Percentiles rank a stretch among this genome's conserved stretches.
Evolutionary conservation across 345 rosid genomes (phyloP).

Genomic region (Heritiera fomes): DNA sequence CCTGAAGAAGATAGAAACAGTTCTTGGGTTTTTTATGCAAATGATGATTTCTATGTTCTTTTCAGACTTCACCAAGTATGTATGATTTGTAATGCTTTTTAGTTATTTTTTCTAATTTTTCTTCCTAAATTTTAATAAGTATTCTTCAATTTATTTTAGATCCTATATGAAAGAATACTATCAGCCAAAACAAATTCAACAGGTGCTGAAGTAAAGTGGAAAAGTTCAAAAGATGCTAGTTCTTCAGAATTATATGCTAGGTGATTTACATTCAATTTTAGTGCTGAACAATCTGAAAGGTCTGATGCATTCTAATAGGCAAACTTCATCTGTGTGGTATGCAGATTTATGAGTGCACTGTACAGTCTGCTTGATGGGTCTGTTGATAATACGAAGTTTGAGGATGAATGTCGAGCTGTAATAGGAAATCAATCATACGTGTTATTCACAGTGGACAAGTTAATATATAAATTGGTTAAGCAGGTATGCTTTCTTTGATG

Average conservation of each 20-base stretch:
- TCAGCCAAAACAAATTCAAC: constrained; percentile 69
- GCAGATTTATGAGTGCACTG: constrained; percentile 77
- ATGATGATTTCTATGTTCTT: constrained; percentile 89
- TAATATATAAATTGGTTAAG: constrained; percentile 86
- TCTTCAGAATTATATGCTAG: constrained; percentile 70
- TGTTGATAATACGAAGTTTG: constrained; percentile 83
- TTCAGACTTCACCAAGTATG: constrained; percentile 92
- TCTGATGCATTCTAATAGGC: constrained; percentile 8
- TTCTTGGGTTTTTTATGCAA: constrained; percentile 76
- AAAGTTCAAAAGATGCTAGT: constrained; percentile 45
- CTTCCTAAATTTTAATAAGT: not conserved
- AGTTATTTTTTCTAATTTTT: constrained; percentile 22
- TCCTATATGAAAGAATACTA: constrained; percentile 78
- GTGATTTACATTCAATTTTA: constrained; percentile 37
- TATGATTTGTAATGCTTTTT: not conserved
- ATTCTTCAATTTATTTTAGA: constrained; percentile 37
- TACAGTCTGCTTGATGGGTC: constrained; percentile 93
- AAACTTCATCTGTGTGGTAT: constrained; percentile 1
- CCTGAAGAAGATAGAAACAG: constrained; percentile 48
- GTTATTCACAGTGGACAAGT: constrained; percentile 88
- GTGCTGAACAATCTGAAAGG: constrained; percentile 10
- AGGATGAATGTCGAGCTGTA: constrained; percentile 95
- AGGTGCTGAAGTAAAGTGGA: constrained; percentile 53
- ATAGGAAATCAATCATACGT: constrained; percentile 91
- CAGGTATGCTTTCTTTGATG: constrained; percentile 52